Evolutionary conservation across 2,329 filamentous ascomycete genomes (phyloP), one percentile per base, ranked within the genome.

Genomic region (Clonostachys sp.): DNA sequence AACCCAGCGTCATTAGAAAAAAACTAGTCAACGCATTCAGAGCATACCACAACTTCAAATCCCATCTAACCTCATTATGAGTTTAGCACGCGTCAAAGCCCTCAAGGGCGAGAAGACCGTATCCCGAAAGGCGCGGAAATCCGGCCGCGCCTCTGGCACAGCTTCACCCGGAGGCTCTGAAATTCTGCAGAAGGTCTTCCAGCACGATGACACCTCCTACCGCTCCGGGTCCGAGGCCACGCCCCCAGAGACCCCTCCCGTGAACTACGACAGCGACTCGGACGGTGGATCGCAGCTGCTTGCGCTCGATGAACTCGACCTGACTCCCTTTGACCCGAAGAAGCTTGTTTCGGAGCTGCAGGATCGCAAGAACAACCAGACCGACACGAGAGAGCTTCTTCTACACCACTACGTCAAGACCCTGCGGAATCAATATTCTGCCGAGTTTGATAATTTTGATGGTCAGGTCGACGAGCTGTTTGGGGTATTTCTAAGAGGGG

Each of bases 321-420:
- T n/a, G 46, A 64, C 74, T 44, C 75, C 76, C 24, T 88, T 87
- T 78, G 77, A 82, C 47, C 57, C 62, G 34, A 72, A 76, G 30
- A 78, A 84, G 51, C 80, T 84, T 49, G 83, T 95, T 52, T 75
- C 85, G 43, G 83, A 87, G 55, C 79, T 95, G 30, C 74, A 86
- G 47, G 75, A 80, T 51, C 84, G 88, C 57, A 95, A 95, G 74
- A 83, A 86, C 54, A 89, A 85, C 65, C 90, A 84, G 54, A 80
- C 77, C 20, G 80, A 87, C 52, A 81, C 83, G 18, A 81, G 90
- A 45, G 86, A 90, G 57, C 59, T 65, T 18, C 56, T 63, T 12
- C 48, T 69, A 9, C 58, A 61, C 6, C 50, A 57, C 18, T 70
- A 62, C 43, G 55, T 67, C 49, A 61, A 58, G 46, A 73, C 88